Conservation (phyloP, 495 filamentous ascomycete genomes). For the Lophium mytilinum region DNA sequence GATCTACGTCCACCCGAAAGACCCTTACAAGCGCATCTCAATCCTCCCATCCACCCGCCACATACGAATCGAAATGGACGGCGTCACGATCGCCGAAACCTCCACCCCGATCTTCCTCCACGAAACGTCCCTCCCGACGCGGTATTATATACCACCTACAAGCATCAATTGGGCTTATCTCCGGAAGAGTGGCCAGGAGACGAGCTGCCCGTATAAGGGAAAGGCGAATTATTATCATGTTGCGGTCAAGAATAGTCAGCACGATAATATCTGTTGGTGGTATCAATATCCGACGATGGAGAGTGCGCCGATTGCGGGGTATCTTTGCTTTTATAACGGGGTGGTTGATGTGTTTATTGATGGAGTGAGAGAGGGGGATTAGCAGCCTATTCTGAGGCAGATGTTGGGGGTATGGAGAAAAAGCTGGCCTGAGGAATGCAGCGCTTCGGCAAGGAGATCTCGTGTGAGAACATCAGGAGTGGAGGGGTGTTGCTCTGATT, state of each 20-base stretch:
- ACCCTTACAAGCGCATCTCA: constrained; percentile 53
- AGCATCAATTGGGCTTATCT: constrained; percentile 34
- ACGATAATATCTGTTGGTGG: constrained; percentile 48
- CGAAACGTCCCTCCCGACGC: constrained; percentile 43
- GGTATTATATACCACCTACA: constrained; percentile 47
- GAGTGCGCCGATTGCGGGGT: constrained; percentile 39
- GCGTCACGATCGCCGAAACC: constrained; percentile 39
- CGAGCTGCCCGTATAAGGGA: constrained; percentile 52
- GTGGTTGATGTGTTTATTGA: constrained; percentile 51
- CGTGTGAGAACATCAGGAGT: too few relatives aligned
- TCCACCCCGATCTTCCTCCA: constrained; percentile 35
- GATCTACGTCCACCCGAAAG: constrained; percentile 52
- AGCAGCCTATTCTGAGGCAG: too few relatives aligned
- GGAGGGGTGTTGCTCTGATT: too few relatives aligned
- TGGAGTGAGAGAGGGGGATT: constrained; percentile 40
- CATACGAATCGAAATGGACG: constrained; percentile 43
- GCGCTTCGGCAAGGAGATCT: too few relatives aligned
- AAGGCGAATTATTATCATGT: constrained; percentile 46
- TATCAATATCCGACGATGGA: constrained; percentile 46
- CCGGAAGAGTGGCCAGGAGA: constrained; percentile 36
- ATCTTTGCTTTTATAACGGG: constrained; percentile 53
- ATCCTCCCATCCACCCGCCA: constrained; percentile 42
- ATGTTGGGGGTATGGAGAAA: too few relatives aligned
- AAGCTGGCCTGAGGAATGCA: too few relatives aligned
- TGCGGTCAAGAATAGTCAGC: constrained; percentile 30